Evolutionary conservation across 2,329 filamentous ascomycete genomes (phyloP).

Genomic region (Beauveria sp.): DNA sequence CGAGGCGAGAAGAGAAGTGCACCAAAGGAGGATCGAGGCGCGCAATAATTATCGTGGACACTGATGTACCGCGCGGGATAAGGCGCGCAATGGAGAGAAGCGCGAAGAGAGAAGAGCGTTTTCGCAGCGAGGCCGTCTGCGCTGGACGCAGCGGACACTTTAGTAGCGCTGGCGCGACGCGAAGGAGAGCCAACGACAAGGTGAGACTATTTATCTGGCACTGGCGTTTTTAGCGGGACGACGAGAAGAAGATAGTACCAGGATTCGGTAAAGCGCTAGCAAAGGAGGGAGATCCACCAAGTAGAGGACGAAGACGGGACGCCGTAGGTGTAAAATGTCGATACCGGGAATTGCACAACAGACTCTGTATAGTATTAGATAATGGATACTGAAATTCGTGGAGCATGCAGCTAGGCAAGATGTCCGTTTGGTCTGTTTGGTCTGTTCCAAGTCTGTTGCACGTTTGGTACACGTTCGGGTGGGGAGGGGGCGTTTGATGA

Average conservation of each 20-base stretch:
- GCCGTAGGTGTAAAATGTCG: not conserved
- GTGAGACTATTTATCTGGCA: not conserved
- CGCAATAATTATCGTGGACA: not conserved
- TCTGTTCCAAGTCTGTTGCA: not conserved
- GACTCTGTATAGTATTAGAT: too few species aligned
- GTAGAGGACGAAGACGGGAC: not conserved
- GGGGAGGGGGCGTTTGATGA: slow-evolving; percentile 4
- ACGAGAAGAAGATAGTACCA: not conserved
- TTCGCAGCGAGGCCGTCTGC: not conserved
- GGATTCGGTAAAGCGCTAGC: not conserved
- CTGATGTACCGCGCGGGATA: not conserved
- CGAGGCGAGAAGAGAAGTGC: not conserved
- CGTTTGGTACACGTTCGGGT: not conserved
- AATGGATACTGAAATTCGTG: not conserved
- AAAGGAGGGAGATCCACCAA: not conserved
- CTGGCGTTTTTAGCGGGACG: not conserved
- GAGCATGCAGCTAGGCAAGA: not conserved
- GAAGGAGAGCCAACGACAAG: not conserved
- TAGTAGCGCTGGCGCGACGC: slow-evolving; percentile 3
- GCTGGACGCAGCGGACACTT: not conserved
- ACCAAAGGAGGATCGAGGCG: not conserved
- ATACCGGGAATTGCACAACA: not conserved
- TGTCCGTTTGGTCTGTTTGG: too few species aligned
- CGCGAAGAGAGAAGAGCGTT: slow-evolving; percentile 5
- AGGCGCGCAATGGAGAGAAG: not conserved